Conservation (phyloP, 2,329 filamentous ascomycete genomes). For the Scedosporium minutisporum region DNA sequence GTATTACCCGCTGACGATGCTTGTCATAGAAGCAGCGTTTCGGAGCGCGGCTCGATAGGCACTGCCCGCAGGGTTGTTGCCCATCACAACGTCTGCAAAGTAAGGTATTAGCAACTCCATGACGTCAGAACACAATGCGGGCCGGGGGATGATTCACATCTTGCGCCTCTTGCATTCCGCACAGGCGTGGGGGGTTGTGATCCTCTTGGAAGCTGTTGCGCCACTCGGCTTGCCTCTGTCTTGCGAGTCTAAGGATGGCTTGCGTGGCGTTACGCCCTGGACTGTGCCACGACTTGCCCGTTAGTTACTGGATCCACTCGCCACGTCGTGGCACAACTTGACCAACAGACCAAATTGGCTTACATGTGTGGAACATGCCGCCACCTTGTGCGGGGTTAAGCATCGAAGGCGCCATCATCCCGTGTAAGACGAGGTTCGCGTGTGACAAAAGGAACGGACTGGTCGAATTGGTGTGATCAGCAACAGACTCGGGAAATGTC, state of each 20-base stretch:
- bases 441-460: background rate
- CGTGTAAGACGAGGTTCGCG: background rate
- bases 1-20: constrained; percentile 65
- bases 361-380: constrained; percentile 32
- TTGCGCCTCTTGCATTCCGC: constrained; percentile 72
- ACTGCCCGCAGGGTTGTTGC: constrained; percentile 72
- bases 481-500: too few species aligned
- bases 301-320: background rate
- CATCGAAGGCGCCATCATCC: constrained; percentile 28
- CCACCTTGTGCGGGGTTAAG: constrained; percentile 38
- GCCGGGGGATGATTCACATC: constrained; percentile 37
- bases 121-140: too few species aligned
- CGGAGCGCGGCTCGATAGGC: constrained; percentile 69
- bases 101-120: background rate
- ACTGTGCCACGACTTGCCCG: constrained; percentile 31
- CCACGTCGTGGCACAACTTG: background rate
- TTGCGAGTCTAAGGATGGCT: constrained; percentile 32
- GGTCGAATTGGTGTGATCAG: constrained; percentile 5
- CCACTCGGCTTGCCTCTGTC: constrained; percentile 27
- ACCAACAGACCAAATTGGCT: background rate
- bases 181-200: constrained; percentile 55
- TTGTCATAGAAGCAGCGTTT: constrained; percentile 76
- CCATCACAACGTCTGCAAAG: constrained; percentile 59
- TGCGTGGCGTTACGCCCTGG: constrained; percentile 42
- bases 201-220: constrained; percentile 32